Evolutionary conservation across 2,329 filamentous ascomycete species (phyloP).

Genomic region (Cladophialophora chaetospira): DNA sequence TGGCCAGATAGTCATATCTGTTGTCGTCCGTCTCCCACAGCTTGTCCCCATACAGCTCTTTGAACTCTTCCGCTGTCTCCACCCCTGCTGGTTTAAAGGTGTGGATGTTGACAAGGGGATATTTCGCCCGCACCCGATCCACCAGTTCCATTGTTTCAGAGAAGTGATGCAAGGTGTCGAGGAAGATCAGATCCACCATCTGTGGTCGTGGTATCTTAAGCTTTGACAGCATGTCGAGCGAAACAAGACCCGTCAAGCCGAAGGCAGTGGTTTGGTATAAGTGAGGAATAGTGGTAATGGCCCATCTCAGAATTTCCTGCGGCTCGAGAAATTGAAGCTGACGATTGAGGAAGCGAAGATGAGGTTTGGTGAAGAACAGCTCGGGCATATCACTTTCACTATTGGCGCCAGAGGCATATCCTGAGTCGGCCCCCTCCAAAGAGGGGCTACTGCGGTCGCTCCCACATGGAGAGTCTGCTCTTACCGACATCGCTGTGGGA

Average conservation of each 20-base stretch:
- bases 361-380: conserved; percentile 81
- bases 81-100: conserved; percentile 83
- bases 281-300: conserved; percentile 83
- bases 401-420: conserved; percentile 73
- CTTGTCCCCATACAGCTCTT: conserved; percentile 74
- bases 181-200: conserved; percentile 64
- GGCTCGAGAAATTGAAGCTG: conserved; percentile 87
- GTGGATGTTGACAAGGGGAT: conserved; percentile 79
- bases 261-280: conserved; percentile 87
- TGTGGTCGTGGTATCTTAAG: conserved; percentile 51
- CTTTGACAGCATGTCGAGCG: conserved; percentile 68
- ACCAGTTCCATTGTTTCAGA: conserved; percentile 73
- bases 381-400: conserved; percentile 68
- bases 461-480: conserved; percentile 18
- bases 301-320: conserved; percentile 89
- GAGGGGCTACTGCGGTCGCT: conserved; percentile 29
- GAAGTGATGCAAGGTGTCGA: conserved; percentile 84
- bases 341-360: conserved; percentile 86
- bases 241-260: conserved; percentile 76
- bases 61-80: conserved; percentile 74
- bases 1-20: conserved; percentile 94
- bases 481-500: conserved; percentile 21
- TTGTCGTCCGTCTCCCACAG: conserved; percentile 86
- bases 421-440: conserved; percentile 66
- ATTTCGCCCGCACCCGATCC: conserved; percentile 71